Percentiles rank a stretch among this genome's conserved stretches.
Conservation (phyloP, 345 rosid genomes). For the Corchorus olitorius region DNA sequence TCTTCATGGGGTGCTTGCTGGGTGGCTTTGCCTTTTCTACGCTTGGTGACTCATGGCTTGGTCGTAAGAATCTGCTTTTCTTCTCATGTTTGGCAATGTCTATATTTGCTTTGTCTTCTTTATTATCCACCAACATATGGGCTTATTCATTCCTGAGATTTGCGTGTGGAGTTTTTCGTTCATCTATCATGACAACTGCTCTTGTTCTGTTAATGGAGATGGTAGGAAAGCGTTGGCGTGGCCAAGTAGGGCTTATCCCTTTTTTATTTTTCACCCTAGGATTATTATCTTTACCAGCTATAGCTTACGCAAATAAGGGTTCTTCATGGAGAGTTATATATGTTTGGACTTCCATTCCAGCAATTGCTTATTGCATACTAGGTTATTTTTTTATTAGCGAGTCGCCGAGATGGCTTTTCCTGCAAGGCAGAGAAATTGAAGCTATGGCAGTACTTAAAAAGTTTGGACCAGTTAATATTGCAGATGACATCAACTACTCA, state of each 20-base stretch:
- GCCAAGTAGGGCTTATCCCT: slow-evolving; percentile 43
- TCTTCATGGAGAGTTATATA: slow-evolving; percentile 50
- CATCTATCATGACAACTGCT: slow-evolving; percentile 49
- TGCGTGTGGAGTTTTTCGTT: slow-evolving; percentile 49
- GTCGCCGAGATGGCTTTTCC: slow-evolving; percentile 62
- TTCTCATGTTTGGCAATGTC: slow-evolving; percentile 49
- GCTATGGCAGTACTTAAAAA: slow-evolving; percentile 22
- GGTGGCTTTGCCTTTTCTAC: slow-evolving; percentile 56
- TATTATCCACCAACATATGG: slow-evolving; percentile 49
- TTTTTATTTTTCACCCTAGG: slow-evolving; percentile 52
- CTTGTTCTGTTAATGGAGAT: slow-evolving; percentile 52
- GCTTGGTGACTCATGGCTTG: slow-evolving; percentile 56
- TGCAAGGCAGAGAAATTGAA: slow-evolving; percentile 49
- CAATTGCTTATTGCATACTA: slow-evolving; percentile 33
- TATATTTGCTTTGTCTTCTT: slow-evolving; percentile 37
- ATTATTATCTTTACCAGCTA: slow-evolving; percentile 43
- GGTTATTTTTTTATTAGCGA: slow-evolving; percentile 42
- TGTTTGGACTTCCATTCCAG: slow-evolving; percentile 52
- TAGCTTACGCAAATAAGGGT: slow-evolving; percentile 43
- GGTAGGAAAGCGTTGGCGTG: slow-evolving; percentile 54
- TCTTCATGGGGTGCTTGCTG: slow-evolving; percentile 57
- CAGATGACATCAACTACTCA: neutral
- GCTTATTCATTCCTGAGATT: slow-evolving; percentile 44
- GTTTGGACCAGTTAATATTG: neutral
- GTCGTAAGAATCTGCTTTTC: slow-evolving; percentile 60